Base-by-base conservation (phyloP, 352 stramenopile genomes). In the Globisporangium rhizosaccharum region DNA sequence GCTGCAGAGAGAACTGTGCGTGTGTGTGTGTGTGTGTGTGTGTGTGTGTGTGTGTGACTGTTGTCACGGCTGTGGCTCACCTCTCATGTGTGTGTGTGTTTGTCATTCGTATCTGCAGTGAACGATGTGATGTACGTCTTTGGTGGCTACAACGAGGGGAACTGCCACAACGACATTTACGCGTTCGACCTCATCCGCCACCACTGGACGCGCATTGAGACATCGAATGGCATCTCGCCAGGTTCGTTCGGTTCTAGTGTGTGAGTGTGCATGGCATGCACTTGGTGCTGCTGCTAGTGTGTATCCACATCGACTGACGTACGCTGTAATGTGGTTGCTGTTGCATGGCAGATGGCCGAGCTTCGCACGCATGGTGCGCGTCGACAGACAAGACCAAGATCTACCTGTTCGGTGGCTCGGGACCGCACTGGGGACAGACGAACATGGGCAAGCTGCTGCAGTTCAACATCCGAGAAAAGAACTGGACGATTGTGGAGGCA, bases 361-460 rank as follows among this genome's bases (percentile, higher is more conserved):
- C 83, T 2, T 91, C 81, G 0, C 84, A 93, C 48, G 78, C 84
- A 26, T 91, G 76, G 76, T 93, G 84, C 48, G 72, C 66, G 6
- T 91, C 84, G 2, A 78, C 74, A 17, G 84, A 93, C 60, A 68
- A 88, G 58, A 85, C 76, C 2, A 90, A 90, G 51, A 65, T 93
- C 20, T 93, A 90, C 56, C 59, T 91, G 2, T 93, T 90, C 45
- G 83, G 83, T 45, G 83, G 83, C 33, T 90, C 81, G 2, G 81
- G 83, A 0, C 83, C 83, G 30, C 83, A 91, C 62, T 93, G 83
- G 83, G 83, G 83, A 11, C 83, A 93, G 59, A 93, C 81, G 9
- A 93, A 93, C 67, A 93, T 93, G 83, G 81, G 83, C 53, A 93
- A 93, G 60, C 62, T 93, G 55, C 71, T 91, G 30, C 77, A 91